Evolutionary conservation across 495 filamentous ascomycete genomes (phyloP), one percentile per base, ranked within the genome.

Genomic region (Chaetomium tenue): DNA sequence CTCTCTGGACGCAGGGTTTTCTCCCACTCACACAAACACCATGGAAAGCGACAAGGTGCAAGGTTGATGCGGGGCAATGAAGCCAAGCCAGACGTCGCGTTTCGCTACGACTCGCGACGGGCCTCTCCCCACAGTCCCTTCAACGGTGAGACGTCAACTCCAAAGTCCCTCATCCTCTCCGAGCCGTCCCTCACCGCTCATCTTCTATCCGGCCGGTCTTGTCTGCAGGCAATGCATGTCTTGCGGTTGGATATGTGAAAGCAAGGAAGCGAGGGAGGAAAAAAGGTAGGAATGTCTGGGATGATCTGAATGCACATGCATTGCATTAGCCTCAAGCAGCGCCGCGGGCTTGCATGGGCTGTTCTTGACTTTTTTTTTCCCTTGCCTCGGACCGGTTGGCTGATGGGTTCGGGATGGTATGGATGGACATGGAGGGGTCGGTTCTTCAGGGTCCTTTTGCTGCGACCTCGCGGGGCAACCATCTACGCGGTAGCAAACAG

Each of bases 321-420:
- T 61, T 61, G 59, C 59, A 61, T 61, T 61, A 61, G 59, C 47
- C 47, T 42, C 22, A 8, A 53, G 47, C 47, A 28, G 30, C 47
- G 59, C 59, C 47, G 44, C 22, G 5, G 47, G 59, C 59, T 61
- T 53, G 59, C 59, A 61, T 52, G 59, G 23, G 11, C 16, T 46
- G 22, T 60, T 48, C 22, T 7, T 44, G 12, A 20, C 22, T 1
- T 13, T 25, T 42, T 23, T 57, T 57, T 26, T 1, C 26, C 50
- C 33, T 33, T 13, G 12, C n/a, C 23, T 51, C 28, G 42, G 57
- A n/a, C 26, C 44, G 44, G 56, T 47, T 30, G 22, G 42, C 33
- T 37, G 33, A 37, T 37, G 6, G 33, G 33, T 37, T 37, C 33
- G 33, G 33, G 33, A 37, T 37, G 33, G 33, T 8, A 37, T 37